Evolutionary conservation across 2,329 filamentous ascomycete species (phyloP), one percentile per base, ranked within the genome.

Genomic region (Aspergillus sp.): DNA sequence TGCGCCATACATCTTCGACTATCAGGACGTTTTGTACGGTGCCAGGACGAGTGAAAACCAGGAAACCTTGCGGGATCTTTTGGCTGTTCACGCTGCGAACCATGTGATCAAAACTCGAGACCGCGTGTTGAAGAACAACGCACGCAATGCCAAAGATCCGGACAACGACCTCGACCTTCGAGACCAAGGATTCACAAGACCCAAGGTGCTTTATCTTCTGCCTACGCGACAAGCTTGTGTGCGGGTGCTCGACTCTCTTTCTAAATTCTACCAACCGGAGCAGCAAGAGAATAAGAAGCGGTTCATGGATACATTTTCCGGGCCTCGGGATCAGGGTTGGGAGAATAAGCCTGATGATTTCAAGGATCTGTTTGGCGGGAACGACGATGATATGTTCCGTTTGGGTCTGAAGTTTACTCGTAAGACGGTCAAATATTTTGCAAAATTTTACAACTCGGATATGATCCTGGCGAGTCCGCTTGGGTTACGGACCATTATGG

Each of bases 351-450:
- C 93, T 0, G 85, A 84, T 3, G 93, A 97, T 65, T 97, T 95
- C 69, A 78, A 80, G 20, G 87, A 95, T 48, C 77, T 97, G 0
- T 98, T 98, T 62, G 85, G 85, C 52, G 93, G 93, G 50, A 97
- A 96, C 64, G 89, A 95, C 64, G 93, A 97, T 64, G 93, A 98
- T 70, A 93, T 94, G 80, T 98, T 97, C 72, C 83, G 91, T 3
- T 75, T 97, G 2, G 93, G 91, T n/a, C 70, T 98, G 63, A 98
- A 97, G 69, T 94, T 98, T 66, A 97, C 93, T 0, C 82, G 93
- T 52, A 97, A 96, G 70, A 95, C 90, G 0, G 77, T 97, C 63
- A 97, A 96, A 66, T 93, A 87, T 65, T 98, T 95, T 72, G 81
- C 91, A 0, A 86, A 90, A 53, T 98, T 98, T 67, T 97, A 97